Percentiles rank a stretch among this genome's conserved stretches.
These are phyloP conservation scores for Aspergillus sclerotialis DNA, from an alignment of 2,329 filamentous ascomycete species.

Conservation along the genomic window DNA sequence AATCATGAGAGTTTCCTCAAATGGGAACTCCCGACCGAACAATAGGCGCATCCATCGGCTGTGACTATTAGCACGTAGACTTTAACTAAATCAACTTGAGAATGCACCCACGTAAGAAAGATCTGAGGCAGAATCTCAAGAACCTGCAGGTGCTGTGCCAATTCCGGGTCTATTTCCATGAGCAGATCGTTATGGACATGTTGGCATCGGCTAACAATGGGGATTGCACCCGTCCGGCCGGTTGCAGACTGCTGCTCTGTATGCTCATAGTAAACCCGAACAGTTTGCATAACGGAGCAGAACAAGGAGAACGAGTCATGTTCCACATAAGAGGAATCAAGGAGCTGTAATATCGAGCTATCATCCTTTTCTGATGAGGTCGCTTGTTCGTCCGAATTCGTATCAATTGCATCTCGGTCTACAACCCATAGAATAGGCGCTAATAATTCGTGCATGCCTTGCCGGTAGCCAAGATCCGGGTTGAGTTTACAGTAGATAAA, in stretches of 20 bases:
- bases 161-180: conserved; percentile 70
- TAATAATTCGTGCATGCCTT: conserved; percentile 96
- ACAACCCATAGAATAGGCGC: conserved; percentile 83
- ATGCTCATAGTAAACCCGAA: conserved; percentile 80
- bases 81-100: background rate
- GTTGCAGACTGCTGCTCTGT: conserved; percentile 39
- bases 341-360: conserved; percentile 54
- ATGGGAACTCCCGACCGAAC: conserved; percentile 88
- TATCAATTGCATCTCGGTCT: conserved; percentile 69
- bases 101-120: conserved; percentile 69
- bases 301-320: conserved; percentile 89
- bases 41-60: conserved; percentile 90
- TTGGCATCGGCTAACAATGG: conserved; percentile 78
- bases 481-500: conserved; percentile 95
- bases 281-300: conserved; percentile 77
- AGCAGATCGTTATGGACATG: conserved; percentile 80
- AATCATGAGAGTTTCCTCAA: conserved; percentile 72
- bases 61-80: conserved; percentile 7
- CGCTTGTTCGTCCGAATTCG: conserved; percentile 24
- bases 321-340: conserved; percentile 71
- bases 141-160: conserved; percentile 70
- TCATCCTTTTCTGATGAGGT: conserved; percentile 35
- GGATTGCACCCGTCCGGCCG: conserved; percentile 47
- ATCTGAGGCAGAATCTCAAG: conserved; percentile 94
- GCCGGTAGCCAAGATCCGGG: conserved; percentile 81